Base-by-base conservation (phyloP, 2,329 filamentous ascomycete genomes). In the Nigrospora oryzae region DNA sequence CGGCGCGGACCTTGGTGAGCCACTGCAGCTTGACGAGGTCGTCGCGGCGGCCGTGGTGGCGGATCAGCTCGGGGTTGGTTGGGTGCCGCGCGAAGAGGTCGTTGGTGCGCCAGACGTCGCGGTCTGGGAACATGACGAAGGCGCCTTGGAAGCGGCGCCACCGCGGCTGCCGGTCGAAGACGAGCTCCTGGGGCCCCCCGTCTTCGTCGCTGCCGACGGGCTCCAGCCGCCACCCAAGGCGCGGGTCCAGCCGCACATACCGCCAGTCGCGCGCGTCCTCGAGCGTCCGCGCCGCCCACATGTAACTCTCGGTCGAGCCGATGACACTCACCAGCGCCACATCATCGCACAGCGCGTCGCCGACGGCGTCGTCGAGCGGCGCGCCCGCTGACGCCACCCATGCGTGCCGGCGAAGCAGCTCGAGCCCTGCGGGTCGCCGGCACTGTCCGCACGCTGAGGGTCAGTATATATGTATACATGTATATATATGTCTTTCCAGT, bases 21-120 rank as follows among this genome's bases (percentile, higher is more conserved):
- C 44, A 46, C 19, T 37, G 13, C 3, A 46, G 39, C 39, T 46
- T 46, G 44, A 46, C 15, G 23, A 42, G 11, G 28, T 46, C 44
- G 35, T 46, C 39, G 4, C 36, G 36, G 2, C 44, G 33, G 12
- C 39, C 44, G 8, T 39, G 44, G 35, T 46, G 40, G 8, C 35
- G 36, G 10, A 41, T 32, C n/a, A 46, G 30, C n/a, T 28, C 39
- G 12, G 40, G 35, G 34, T 42, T 39, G 33, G 39, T 38, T 15
- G 44, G 38, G 36, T 46, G 44, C 4, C 15, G 39, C 30, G 40
- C 14, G 39, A 38, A 46, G 28, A 46, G 15, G 16, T 46, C 44
- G 19, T 28, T 19, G 5, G 44, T 33, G 35, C n/a, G 44, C 12
- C 36, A 37, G 6, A 35, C 16, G 6, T 30, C 31, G 8, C 15